Conservation (phyloP, 31 red algal species). For the Odonthalia washingtoniensis region DNA sequence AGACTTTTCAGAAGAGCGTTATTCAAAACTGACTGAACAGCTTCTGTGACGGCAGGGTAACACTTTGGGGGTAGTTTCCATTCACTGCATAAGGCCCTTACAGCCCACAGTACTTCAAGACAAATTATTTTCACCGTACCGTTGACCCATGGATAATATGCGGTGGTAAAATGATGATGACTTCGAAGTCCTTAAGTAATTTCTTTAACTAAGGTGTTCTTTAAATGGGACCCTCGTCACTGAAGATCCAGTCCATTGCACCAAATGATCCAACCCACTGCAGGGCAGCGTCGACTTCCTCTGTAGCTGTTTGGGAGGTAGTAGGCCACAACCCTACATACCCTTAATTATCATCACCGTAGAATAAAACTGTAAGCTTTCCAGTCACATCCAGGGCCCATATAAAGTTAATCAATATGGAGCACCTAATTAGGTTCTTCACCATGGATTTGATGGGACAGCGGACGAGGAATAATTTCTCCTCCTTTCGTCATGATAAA, state of each 20-base stretch:
- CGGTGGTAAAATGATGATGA: constrained; percentile 38
- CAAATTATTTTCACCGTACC: constrained; percentile 37
- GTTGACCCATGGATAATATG: constrained; percentile 54
- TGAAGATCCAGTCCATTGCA: constrained; percentile 41
- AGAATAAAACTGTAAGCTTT: constrained; percentile 42
- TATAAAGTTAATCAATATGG: constrained; percentile 41
- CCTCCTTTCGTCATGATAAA: no score
- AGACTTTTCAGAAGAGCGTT: constrained; percentile 31
- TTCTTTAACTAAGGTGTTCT: constrained; percentile 27
- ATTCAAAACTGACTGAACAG: constrained; percentile 47
- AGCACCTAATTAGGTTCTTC: constrained; percentile 17
- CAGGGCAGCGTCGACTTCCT: neutral
- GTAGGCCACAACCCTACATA: constrained; percentile 38
- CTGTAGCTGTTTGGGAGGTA: neutral
- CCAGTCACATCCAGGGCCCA: neutral
- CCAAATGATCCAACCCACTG: constrained; percentile 42
- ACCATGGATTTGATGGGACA: constrained; percentile 23
- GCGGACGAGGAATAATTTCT: constrained; percentile 2
- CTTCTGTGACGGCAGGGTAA: constrained; percentile 45
- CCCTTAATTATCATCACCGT: constrained; percentile 32
- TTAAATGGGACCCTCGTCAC: constrained; percentile 51
- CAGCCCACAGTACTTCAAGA: constrained; percentile 31
- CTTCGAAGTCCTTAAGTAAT: neutral
- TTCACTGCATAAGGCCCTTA: constrained; percentile 34
- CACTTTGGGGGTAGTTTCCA: constrained; percentile 20